Conservation (phyloP, 1,284 basidiomycete species). For the Ceratobasidium papillatum region DNA sequence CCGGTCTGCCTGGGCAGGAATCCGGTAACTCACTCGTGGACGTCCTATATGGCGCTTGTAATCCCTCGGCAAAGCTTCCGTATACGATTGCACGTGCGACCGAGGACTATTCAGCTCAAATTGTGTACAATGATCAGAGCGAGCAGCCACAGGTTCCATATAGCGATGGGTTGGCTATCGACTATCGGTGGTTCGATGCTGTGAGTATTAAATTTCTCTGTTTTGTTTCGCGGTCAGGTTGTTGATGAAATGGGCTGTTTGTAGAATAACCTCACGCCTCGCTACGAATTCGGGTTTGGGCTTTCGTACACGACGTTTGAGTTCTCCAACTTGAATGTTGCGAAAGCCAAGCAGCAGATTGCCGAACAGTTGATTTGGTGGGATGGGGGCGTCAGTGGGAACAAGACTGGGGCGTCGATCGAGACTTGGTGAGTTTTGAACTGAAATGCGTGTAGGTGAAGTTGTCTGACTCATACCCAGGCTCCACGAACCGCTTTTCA, state of each 20-base stretch:
- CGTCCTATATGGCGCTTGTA: constrained; percentile 73
- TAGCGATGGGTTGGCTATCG: constrained; percentile 49
- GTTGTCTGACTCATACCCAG: background rate
- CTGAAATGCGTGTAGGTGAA: background rate
- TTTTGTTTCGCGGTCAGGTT: background rate
- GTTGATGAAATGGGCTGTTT: constrained; percentile 52
- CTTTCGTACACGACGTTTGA: constrained; percentile 64
- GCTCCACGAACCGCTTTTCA: constrained; percentile 41
- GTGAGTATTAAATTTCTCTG: constrained; percentile 14
- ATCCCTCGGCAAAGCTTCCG: constrained; percentile 78
- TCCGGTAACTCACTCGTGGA: constrained; percentile 74
- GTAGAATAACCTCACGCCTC: constrained; percentile 53
- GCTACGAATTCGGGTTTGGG: constrained; percentile 61
- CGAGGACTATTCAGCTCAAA: constrained; percentile 66
- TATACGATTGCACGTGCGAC: constrained; percentile 79
- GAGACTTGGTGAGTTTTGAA: constrained; percentile 34
- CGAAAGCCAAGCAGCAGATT: background rate
- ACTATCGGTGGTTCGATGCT: constrained; percentile 45
- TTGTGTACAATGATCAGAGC: constrained; percentile 30
- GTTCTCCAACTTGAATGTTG: constrained; percentile 52
- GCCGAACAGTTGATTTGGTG: constrained; percentile 42
- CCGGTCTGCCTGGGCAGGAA: constrained; percentile 68
- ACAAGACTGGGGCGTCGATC: constrained; percentile 29
- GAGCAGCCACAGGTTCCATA: constrained; percentile 41
- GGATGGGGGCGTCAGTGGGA: constrained; percentile 40